phyloP scores from a whole-genome alignment of 1,284 basidiomycete species.

The Coniferiporia weirii region DNA sequence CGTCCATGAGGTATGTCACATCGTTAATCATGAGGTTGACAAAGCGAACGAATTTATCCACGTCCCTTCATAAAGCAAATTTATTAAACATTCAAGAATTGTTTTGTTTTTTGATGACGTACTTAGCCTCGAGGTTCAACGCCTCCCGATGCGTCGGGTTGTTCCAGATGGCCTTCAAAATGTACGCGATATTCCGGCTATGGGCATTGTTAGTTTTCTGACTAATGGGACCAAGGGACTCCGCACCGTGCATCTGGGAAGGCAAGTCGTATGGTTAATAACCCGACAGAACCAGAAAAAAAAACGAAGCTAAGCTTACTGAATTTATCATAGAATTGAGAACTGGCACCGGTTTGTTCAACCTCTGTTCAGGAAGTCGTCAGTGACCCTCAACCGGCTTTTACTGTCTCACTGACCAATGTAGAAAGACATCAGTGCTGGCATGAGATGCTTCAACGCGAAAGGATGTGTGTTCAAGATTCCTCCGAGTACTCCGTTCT shows the following conservation, averaged over 20 bases:
- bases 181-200: slow-evolving; percentile 79
- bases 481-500: slow-evolving; percentile 77
- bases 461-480: slow-evolving; percentile 81
- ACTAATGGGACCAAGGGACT: slow-evolving; percentile 11
- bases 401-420: slow-evolving; percentile 56
- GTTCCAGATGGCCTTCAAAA: slow-evolving; percentile 85
- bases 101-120: slow-evolving; percentile 26
- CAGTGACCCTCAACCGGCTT: slow-evolving; percentile 7
- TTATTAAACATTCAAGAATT: neutral
- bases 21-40: slow-evolving; percentile 99
- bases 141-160: slow-evolving; percentile 85
- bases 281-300: slow-evolving; percentile 2
- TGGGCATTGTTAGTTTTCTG: slow-evolving; percentile 17
- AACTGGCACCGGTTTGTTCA: slow-evolving; percentile 94
- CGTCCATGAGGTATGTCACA: slow-evolving; percentile 96
- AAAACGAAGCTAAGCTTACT: slow-evolving; percentile 48
- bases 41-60: slow-evolving; percentile 91
- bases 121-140: slow-evolving; percentile 75
- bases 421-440: slow-evolving; percentile 92
- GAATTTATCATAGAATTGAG: slow-evolving; percentile 98
- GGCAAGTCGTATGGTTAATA: neutral
- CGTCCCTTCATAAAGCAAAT: slow-evolving; percentile 47
- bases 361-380: slow-evolving; percentile 61
- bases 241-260: slow-evolving; percentile 50
- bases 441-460: slow-evolving; percentile 86